Percentiles rank a stretch among this genome's conserved stretches.
phyloP scores from a whole-genome alignment of 345 rosid species.

The Rhodomyrtus tomentosa region DNA sequence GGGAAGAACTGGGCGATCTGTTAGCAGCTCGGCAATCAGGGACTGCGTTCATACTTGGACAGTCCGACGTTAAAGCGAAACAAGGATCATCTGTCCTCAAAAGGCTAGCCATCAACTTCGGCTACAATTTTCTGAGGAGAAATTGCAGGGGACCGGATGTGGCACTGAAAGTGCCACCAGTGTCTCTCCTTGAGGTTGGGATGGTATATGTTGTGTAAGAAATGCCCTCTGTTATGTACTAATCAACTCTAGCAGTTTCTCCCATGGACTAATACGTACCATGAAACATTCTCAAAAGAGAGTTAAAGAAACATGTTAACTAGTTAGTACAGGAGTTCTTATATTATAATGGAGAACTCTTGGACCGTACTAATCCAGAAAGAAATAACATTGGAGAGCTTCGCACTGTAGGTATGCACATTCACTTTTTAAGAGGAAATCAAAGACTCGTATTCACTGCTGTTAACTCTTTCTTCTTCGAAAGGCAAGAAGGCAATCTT shows the following conservation, averaged over 20 bases:
- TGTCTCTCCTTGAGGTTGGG: slow-evolving; percentile 39
- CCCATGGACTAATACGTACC: neutral
- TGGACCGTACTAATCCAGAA: neutral
- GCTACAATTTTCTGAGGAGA: slow-evolving; percentile 37
- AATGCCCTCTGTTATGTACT: neutral
- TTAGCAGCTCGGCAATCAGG: slow-evolving; percentile 27
- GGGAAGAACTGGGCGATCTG: slow-evolving; percentile 29
- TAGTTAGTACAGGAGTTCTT: neutral
- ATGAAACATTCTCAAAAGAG: neutral
- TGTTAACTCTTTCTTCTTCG: too few relatives aligned
- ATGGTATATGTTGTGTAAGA: slow-evolving; percentile 35
- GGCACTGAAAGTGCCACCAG: slow-evolving; percentile 40
- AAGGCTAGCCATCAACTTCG: slow-evolving; percentile 30
- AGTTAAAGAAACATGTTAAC: neutral
- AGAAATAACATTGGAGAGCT: neutral
- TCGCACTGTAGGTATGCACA: neutral
- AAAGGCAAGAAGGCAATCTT: neutral
- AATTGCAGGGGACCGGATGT: slow-evolving; percentile 39
- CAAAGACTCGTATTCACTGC: neutral
- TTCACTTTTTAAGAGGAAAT: neutral
- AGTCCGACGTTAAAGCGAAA: slow-evolving; percentile 35
- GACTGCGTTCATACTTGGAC: slow-evolving; percentile 34
- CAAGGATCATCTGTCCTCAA: slow-evolving; percentile 32
- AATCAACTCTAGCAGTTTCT: neutral
- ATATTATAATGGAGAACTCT: neutral